phyloP scores from a whole-genome alignment of 2,329 filamentous ascomycete species.

The Emmonsiellopsis sp. region DNA sequence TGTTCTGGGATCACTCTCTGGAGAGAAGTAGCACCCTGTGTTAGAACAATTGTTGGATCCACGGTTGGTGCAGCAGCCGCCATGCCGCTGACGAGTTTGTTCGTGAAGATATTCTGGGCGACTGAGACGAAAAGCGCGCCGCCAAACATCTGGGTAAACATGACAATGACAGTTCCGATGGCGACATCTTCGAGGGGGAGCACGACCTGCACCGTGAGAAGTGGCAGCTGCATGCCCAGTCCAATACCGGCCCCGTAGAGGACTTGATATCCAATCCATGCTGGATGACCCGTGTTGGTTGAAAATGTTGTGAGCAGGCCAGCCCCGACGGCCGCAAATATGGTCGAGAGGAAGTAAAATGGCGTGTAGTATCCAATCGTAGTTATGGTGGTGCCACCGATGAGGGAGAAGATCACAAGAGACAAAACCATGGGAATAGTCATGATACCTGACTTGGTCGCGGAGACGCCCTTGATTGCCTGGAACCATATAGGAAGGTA shows the following conservation, averaged over 20 bases:
- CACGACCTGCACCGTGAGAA: slow-evolving; percentile 27
- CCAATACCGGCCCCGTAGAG: slow-evolving; percentile 29
- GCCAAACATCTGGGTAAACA: slow-evolving; percentile 30
- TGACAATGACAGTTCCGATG: slow-evolving; percentile 25
- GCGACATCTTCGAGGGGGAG: slow-evolving; percentile 25
- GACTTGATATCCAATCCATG: slow-evolving; percentile 34
- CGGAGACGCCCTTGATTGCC: slow-evolving; percentile 26
- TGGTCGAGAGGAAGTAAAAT: slow-evolving; percentile 27
- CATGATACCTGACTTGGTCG: slow-evolving; percentile 31
- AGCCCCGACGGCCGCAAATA: slow-evolving; percentile 25
- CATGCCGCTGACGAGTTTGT: slow-evolving; percentile 23
- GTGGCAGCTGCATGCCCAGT: slow-evolving; percentile 27
- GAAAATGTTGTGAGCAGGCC: slow-evolving; percentile 29
- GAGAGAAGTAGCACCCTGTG: slow-evolving; percentile 31
- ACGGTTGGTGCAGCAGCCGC: slow-evolving; percentile 16
- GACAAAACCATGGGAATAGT: slow-evolving; percentile 26
- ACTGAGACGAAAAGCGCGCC: slow-evolving; percentile 30
- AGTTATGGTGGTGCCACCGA: slow-evolving; percentile 23
- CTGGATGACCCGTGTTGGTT: slow-evolving; percentile 20
- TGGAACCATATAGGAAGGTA: slow-evolving; percentile 42
- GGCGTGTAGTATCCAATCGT: slow-evolving; percentile 31
- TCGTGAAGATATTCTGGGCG: slow-evolving; percentile 32
- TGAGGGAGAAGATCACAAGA: slow-evolving; percentile 23
- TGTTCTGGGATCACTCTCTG: slow-evolving; percentile 19
- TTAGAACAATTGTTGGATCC: slow-evolving; percentile 20